A percentile compares a stretch with the other conserved stretches of the same genome.
Evolutionary conservation across 179 eudicot genomes (phyloP).

Genomic region (Kewa caespitosa): DNA sequence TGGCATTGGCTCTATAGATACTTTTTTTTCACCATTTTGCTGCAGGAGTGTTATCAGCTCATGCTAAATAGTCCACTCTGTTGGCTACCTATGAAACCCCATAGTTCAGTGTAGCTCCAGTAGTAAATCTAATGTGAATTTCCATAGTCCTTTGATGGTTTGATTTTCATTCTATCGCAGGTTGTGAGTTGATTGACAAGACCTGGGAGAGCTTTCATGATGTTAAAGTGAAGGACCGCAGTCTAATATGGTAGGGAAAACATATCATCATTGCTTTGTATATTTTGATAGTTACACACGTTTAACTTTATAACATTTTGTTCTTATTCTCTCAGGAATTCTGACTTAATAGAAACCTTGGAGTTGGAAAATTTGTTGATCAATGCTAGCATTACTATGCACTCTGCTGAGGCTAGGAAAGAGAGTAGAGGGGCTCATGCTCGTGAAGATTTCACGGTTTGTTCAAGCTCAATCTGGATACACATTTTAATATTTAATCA

Average conservation of each 20-base stretch:
- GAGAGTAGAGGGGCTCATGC: constrained; percentile 99
- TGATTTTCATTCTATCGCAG: constrained; percentile 32
- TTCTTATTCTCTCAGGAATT: constrained; percentile 54
- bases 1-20: background rate
- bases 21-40: background rate
- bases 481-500: background rate
- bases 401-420: constrained; percentile 98
- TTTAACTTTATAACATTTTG: background rate
- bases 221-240: constrained; percentile 81
- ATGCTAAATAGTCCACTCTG: background rate
- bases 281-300: background rate
- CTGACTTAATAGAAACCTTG: constrained; percentile 91
- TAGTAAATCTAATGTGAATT: constrained; percentile 6
- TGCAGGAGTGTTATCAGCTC: background rate
- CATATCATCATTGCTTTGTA: constrained; percentile 1
- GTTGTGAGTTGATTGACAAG: constrained; percentile 81
- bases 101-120: background rate
- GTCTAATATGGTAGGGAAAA: constrained; percentile 74
- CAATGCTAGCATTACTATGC: constrained; percentile 94
- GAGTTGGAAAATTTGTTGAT: constrained; percentile 95
- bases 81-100: background rate
- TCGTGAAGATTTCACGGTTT: constrained; percentile 91
- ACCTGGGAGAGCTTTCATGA: constrained; percentile 96
- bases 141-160: background rate
- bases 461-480: constrained; percentile 29